Evolutionary conservation across 257 asterid genomes (phyloP), one percentile per base, ranked within the genome.

Genomic region (Lycium barbarum): DNA sequence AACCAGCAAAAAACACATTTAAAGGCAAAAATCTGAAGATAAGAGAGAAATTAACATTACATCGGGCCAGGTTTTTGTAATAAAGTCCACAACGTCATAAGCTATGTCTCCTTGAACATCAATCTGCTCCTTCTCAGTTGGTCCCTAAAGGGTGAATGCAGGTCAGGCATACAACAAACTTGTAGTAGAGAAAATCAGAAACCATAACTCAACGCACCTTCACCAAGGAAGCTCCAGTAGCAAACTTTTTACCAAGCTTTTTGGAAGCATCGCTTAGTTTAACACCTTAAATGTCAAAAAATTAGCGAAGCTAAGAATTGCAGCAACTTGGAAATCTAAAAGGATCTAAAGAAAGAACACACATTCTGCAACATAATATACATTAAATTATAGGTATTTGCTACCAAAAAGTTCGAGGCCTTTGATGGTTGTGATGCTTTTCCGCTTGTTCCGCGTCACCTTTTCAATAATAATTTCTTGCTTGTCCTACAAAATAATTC

Each of bases 31-130:
- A 73, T n/a, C 38, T 45, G 22, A 45, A 49, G 15, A 73, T 73
- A 47, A 20, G 20, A 81, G 68, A 83, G 83, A 83, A 82, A 80
- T 84, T 22, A 89, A 84, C 14, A 86, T 92, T 94, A 96, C 98
- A 91, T 93, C 97, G 68, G 93, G 95, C 99, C 98, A 93, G 85
- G 98, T 94, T 20, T 95, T 98, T 20, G 98, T 95, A 86, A 95
- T 90, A 88, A 96, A 95, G 72, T 96, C 98, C 92, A 95, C 98
- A 68, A 96, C 91, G 87, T 96, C 99, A 79, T 91, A 95, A 86
- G 92, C 87, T 88, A 96, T 95, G 92, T 93, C 99, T 87, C 98
- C 98, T 90, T 96, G 98, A 88, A 96, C 99, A 85, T 96, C 98
- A 91, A 95, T 95, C 91, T 96, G 98, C 89, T 95, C 98, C 91